phyloP scores from a whole-genome alignment of 805 yeast genomes.

The Suhomyces canberraensis region DNA sequence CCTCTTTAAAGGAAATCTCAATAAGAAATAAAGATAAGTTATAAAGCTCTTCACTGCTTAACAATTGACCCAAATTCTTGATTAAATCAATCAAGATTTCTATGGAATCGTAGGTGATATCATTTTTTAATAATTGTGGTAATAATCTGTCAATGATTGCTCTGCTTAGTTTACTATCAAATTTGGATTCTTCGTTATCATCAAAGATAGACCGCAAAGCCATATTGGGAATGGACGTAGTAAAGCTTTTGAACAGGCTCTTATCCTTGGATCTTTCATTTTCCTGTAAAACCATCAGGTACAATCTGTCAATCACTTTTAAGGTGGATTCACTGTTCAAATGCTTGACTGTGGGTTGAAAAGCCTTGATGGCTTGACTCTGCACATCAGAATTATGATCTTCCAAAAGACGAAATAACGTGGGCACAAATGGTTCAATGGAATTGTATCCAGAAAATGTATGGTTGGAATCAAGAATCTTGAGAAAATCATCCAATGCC shows the following conservation, averaged over 20 bases:
- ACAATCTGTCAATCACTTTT: conserved; percentile 30
- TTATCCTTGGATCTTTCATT: conserved; percentile 15
- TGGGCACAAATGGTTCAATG: conserved; percentile 27
- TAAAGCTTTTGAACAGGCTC: conserved; percentile 23
- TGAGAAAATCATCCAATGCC: conserved; percentile 75
- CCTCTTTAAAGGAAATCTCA: conserved; percentile 34
- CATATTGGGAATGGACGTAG: conserved; percentile 52
- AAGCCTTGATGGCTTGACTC: conserved; percentile 65
- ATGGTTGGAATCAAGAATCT: conserved; percentile 27
- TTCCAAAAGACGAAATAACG: conserved; percentile 43
- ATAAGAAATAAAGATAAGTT: conserved; percentile 28
- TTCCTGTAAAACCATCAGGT: conserved; percentile 15
- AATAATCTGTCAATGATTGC: conserved; percentile 35
- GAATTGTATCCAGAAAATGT: conserved; percentile 4
- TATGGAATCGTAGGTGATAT: conserved; percentile 51
- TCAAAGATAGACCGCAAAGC: conserved; percentile 45
- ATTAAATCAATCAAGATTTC: conserved; percentile 60
- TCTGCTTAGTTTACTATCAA: conserved; percentile 18
- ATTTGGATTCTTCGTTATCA: conserved; percentile 1
- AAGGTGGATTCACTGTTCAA: conserved; percentile 29
- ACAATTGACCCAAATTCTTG: conserved; percentile 44
- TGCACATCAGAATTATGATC: conserved; percentile 74
- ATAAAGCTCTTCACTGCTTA: conserved; percentile 34
- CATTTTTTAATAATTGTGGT: conserved; percentile 32
- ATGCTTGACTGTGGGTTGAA: conserved; percentile 43